Percentiles rank a stretch among this genome's conserved stretches.
Conservation (phyloP, 805 yeast genomes). For the Saturnispora kantuleensis region DNA sequence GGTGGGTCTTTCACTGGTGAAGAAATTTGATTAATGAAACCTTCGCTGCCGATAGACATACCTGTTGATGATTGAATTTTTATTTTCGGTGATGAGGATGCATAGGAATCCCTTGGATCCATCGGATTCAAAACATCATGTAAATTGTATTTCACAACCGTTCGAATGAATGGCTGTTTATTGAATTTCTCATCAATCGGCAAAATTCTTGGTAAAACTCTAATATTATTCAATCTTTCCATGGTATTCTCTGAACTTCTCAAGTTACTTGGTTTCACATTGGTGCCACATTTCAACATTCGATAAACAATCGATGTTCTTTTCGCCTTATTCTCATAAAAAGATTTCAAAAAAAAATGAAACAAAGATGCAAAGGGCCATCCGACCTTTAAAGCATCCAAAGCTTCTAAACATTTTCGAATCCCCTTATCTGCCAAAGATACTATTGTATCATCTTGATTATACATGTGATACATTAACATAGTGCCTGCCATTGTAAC, state of each 20-base stretch:
- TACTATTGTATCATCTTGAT: constrained; percentile 19
- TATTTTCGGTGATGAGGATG: no score
- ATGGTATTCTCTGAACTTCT: constrained; percentile 2
- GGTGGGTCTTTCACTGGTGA: no score
- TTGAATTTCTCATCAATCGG: constrained; percentile 1
- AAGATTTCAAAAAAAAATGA: constrained; percentile 37
- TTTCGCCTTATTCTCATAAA: constrained; percentile 27
- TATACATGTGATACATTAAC: constrained; percentile 55
- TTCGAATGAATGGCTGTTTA: neutral
- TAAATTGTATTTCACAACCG: neutral
- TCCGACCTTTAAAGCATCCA: constrained; percentile 35
- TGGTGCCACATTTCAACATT: neutral
- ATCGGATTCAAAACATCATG: neutral
- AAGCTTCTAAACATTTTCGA: constrained; percentile 21
- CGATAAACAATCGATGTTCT: constrained; percentile 17
- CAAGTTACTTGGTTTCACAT: neutral
- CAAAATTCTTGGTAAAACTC: constrained; percentile 1
- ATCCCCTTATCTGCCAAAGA: constrained; percentile 19
- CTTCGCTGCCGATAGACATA: no score
- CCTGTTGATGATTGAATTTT: no score
- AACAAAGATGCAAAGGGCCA: constrained; percentile 46
- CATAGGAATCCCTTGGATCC: no score
- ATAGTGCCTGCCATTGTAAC: constrained; percentile 57
- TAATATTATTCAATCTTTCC: constrained; percentile 2
- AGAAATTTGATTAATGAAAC: no score